These are phyloP conservation scores for Leccinum incarnatum DNA, from an alignment of 768 basidiomycete genomes.

Conservation along the genomic window DNA sequence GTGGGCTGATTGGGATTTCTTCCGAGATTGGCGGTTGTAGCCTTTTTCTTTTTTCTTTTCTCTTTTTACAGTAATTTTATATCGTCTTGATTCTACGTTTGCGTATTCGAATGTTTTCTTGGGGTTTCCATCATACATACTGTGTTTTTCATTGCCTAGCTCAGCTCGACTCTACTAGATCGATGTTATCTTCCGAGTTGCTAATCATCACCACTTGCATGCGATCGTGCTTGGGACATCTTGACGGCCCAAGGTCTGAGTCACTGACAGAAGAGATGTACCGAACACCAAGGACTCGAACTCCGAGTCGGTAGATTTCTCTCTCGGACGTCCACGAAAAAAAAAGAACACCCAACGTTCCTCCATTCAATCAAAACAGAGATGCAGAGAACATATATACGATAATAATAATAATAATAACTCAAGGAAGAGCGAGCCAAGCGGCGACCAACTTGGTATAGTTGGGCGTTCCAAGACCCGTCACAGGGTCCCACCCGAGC, in stretches of 20 bases:
- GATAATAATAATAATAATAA: too few relatives aligned
- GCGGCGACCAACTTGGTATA: constrained; percentile 48
- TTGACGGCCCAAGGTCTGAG: too few relatives aligned
- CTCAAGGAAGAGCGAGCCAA: constrained; percentile 39
- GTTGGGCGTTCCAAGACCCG: constrained; percentile 39
- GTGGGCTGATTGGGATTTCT: constrained; percentile 61
- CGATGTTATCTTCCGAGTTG: background rate
- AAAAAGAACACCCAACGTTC: too few relatives aligned
- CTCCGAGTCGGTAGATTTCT: too few relatives aligned
- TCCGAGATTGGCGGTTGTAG: constrained; percentile 68
- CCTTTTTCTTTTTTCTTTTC: background rate
- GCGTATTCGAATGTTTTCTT: background rate
- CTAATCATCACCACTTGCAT: constrained; percentile 7
- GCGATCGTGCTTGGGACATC: background rate
- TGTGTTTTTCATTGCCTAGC: background rate
- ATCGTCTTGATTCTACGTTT: too few relatives aligned
- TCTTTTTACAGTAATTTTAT: background rate
- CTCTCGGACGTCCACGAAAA: too few relatives aligned
- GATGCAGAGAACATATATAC: too few relatives aligned
- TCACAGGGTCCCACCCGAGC: constrained; percentile 32
- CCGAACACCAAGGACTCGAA: too few relatives aligned
- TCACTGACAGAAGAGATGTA: too few relatives aligned
- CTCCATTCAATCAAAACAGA: too few relatives aligned
- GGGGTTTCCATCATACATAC: background rate
- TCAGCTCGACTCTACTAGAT: background rate